Evolutionary conservation across 2,329 filamentous ascomycete genomes (phyloP).

Genomic region (Zarea fungicola): DNA sequence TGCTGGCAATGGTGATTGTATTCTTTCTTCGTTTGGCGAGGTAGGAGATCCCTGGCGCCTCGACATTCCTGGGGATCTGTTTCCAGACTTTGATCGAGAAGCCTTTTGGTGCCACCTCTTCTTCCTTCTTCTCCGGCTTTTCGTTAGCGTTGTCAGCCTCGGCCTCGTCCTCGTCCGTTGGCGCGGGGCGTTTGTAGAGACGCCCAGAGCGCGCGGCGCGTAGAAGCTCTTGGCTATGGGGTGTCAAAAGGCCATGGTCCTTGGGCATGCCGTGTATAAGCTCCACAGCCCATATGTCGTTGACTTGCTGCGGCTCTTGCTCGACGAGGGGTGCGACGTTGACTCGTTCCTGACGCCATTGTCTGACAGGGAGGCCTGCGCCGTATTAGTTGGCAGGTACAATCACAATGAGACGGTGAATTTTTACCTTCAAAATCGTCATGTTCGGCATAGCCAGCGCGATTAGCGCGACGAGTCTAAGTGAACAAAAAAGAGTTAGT

Average conservation of each 20-base stretch:
- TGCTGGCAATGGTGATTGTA: conserved; percentile 52
- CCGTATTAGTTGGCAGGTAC: not conserved
- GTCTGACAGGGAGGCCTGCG: conserved; percentile 77
- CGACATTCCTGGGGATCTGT: conserved; percentile 54
- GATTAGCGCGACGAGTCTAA: conserved; percentile 53
- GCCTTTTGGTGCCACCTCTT: conserved; percentile 49
- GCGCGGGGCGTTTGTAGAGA: conserved; percentile 66
- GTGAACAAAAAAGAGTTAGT: conserved; percentile 13
- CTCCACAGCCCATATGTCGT: conserved; percentile 69
- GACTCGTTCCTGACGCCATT: conserved; percentile 74
- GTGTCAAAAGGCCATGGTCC: conserved; percentile 70
- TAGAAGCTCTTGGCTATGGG: conserved; percentile 76
- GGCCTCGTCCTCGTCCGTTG: conserved; percentile 54
- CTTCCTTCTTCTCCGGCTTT: conserved; percentile 58
- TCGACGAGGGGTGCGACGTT: conserved; percentile 61
- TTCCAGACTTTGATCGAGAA: conserved; percentile 58
- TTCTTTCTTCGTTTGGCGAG: conserved; percentile 59
- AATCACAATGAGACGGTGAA: not conserved
- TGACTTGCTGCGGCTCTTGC: conserved; percentile 57
- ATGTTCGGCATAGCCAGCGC: conserved; percentile 52
- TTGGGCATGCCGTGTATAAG: conserved; percentile 77
- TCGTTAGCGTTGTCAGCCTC: conserved; percentile 45
- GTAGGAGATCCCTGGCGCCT: conserved; percentile 46
- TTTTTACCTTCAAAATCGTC: conserved; percentile 55
- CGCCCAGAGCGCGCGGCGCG: conserved; percentile 73